Percentiles rank a stretch among this genome's conserved stretches.
Conservation (phyloP, 495 filamentous ascomycete species). For the Delitschia confertaspora region DNA sequence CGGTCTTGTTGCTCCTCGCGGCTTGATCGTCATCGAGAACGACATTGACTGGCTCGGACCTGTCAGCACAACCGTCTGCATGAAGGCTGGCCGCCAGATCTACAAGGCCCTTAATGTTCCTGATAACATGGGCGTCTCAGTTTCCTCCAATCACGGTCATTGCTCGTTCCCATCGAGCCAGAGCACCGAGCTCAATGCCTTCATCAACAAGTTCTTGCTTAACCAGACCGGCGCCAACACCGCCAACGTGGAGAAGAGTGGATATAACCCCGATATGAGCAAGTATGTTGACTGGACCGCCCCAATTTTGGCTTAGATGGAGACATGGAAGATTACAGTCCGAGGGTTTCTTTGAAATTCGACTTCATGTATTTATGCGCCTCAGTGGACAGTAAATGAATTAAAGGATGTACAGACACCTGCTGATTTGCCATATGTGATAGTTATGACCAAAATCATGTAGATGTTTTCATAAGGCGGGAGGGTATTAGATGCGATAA, state of each 20-base stretch:
- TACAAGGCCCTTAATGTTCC: conserved; percentile 44
- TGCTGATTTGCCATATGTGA: too few species aligned
- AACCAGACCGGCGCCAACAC: conserved; percentile 26
- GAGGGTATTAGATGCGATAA: too few species aligned
- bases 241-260: conserved; percentile 33
- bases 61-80: conserved; percentile 44
- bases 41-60: conserved; percentile 41
- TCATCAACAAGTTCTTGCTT: conserved; percentile 47
- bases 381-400: too few species aligned
- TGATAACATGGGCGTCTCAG: conserved; percentile 44
- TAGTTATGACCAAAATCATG: too few species aligned
- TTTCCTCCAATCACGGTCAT: conserved; percentile 45
- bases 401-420: too few species aligned
- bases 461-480: too few species aligned
- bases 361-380: too few species aligned
- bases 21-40: conserved; percentile 39
- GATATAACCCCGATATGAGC: conserved; percentile 10
- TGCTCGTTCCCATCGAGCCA: conserved; percentile 46
- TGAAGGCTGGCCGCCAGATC: conserved; percentile 42
- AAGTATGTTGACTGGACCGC: conserved; percentile 35
- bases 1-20: conserved; percentile 37
- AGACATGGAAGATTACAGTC: too few species aligned
- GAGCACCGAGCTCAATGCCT: conserved; percentile 44
- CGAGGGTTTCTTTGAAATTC: too few species aligned
- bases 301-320: conserved; percentile 26